These are phyloP conservation scores for Lithohypha guttulata DNA, from an alignment of 2,329 filamentous ascomycete species.

Conservation along the genomic window DNA sequence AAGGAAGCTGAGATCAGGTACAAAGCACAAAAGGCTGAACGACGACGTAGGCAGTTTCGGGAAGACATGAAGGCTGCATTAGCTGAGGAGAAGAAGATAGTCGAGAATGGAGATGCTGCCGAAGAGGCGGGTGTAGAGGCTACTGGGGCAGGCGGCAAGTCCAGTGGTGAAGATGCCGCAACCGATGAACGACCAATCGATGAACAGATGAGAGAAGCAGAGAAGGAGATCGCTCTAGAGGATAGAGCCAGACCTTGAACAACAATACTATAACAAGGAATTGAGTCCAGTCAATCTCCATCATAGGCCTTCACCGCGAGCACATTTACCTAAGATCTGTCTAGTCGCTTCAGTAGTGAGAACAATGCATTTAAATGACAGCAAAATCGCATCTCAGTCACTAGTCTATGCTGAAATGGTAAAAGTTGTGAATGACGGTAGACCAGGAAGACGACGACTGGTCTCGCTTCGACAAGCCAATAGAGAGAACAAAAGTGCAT, in stretches of 20 bases:
- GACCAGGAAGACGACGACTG: neutral
- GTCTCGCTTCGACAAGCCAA: neutral
- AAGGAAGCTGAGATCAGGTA: conserved; percentile 13
- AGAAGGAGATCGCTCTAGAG: conserved; percentile 2
- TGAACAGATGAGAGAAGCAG: conserved; percentile 6
- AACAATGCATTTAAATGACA: too few relatives aligned
- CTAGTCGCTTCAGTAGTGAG: too few relatives aligned
- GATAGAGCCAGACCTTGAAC: conserved; percentile 1
- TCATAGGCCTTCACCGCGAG: too few relatives aligned
- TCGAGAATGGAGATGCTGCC: neutral
- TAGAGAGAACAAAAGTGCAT: neutral
- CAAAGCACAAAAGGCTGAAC: conserved; percentile 7
- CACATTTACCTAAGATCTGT: too few relatives aligned
- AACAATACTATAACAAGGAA: too few relatives aligned
- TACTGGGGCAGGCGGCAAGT: neutral
- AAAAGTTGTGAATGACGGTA: too few relatives aligned
- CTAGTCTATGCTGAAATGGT: too few relatives aligned
- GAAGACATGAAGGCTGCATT: conserved; percentile 9
- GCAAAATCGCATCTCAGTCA: too few relatives aligned
- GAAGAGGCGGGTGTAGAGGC: neutral
- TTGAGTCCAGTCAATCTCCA: too few relatives aligned
- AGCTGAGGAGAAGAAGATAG: conserved; percentile 4
- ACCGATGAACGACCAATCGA: conserved; percentile 5
- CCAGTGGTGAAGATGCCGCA: neutral
- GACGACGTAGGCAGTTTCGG: conserved; percentile 8